Evolutionary conservation across 1,139 yeast species (phyloP), one percentile per base, ranked within the genome.

Genomic region (Pichia sp.): DNA sequence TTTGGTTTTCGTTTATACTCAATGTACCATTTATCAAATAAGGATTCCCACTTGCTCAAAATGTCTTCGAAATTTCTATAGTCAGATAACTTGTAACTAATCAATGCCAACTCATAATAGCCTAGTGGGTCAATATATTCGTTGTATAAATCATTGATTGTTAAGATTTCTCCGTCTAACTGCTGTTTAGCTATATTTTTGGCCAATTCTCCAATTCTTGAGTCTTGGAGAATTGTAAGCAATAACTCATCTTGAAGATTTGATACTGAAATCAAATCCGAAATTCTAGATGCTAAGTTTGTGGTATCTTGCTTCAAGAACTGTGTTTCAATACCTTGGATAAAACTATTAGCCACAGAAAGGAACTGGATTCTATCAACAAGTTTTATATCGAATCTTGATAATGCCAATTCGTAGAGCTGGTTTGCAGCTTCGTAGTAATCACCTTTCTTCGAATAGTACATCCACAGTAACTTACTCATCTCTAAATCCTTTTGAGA

Each of bases 271-370:
- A 92, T 81, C 52, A 87, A 79, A 66, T 92, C 97, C 62, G 84
- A 87, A 40, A 92, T 86, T 60, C 79, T 75, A 10, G 83, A 76
- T 1, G 90, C 79, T 56, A 93, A 75, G 64, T 82, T 85, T 36
- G 85, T 81, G 80, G 89, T 85, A 61, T 82, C 81, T 64, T 87
- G 95, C 61, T 95, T 79, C 64, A 85, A 77, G 57, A 79, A 82
- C 36, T 95, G 90, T 26, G 95, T 87, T 61, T 93, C 84, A 34
- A 82, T 84, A 69, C 96, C 86, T 65, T 88, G 88, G 67, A 97
- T 88, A 73, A 89, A 92, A 2, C 97, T 97, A 68, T 87, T 87
- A 0, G 97, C 98, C 61, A 98, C 80, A 1, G 97, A 88, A 57
- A 93, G 76, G 66, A 81, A 90, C 69, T 92, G 97, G 50, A 93